Evolutionary conservation across 2,329 filamentous ascomycete species (phyloP).

Genomic region (Trichoderma endophyticum): DNA sequence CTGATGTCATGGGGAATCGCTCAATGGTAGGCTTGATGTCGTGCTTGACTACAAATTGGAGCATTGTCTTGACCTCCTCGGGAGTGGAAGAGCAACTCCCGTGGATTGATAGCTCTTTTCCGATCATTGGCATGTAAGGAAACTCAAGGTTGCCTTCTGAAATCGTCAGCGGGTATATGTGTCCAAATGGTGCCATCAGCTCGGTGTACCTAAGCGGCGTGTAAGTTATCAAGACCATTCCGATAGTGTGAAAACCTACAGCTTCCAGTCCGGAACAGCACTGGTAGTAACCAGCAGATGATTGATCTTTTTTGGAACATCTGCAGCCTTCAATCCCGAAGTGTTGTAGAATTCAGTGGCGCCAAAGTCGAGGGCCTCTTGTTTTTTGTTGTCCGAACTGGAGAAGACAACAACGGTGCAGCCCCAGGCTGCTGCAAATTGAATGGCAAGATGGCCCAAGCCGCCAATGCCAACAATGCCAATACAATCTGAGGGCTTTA

Average conservation of each 20-base stretch:
- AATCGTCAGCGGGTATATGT: background rate
- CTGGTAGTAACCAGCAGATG: background rate
- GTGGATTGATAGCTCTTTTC: background rate
- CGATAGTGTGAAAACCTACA: background rate
- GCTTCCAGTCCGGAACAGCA: background rate
- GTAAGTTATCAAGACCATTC: background rate
- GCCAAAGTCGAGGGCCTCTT: background rate
- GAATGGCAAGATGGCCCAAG: background rate
- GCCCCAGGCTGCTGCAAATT: background rate
- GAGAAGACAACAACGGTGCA: background rate
- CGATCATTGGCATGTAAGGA: background rate
- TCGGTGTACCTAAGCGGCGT: background rate
- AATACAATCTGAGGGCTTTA: background rate
- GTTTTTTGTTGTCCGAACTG: background rate
- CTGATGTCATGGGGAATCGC: background rate
- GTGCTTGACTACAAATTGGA: background rate
- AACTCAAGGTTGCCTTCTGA: background rate
- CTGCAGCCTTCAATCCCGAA: background rate
- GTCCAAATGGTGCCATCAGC: background rate
- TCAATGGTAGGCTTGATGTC: background rate
- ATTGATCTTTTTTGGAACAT: background rate
- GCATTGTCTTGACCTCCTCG: background rate
- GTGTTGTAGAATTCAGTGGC: background rate
- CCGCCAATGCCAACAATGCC: conserved; percentile 1
- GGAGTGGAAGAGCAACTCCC: background rate